Evolutionary conservation across 2,329 filamentous ascomycete genomes (phyloP).

Genomic region (Colletotrichum graminicola): DNA sequence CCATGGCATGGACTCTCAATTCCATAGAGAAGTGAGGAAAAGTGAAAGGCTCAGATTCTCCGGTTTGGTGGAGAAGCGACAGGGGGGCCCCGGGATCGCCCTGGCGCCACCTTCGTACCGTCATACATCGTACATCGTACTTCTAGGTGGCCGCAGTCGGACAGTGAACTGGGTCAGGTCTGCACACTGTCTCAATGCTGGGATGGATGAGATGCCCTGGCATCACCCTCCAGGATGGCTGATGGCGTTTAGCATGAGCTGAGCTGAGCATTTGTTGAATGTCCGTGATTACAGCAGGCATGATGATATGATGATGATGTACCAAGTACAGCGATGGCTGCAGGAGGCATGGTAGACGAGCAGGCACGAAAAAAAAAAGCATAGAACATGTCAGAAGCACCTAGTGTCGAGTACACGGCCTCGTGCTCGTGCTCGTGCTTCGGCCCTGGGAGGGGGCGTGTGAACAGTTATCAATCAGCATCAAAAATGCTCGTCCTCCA

Average conservation of each 20-base stretch:
- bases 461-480: conserved; percentile 36
- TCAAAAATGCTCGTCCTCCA: not conserved
- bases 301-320: not conserved
- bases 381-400: conserved; percentile 8
- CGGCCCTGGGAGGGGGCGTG: not conserved
- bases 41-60: conserved; percentile 21
- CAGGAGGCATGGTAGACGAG: conserved; percentile 4
- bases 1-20: conserved; percentile 10
- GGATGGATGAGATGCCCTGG: no score
- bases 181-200: conserved; percentile 3
- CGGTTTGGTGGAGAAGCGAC: conserved; percentile 15
- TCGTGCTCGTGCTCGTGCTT: not conserved
- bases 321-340: conserved; percentile 13
- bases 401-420: not conserved
- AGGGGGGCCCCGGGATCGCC: conserved; percentile 13
- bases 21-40: conserved; percentile 24
- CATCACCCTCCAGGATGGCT: no score
- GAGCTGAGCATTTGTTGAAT: conserved; percentile 4
- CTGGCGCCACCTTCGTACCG: conserved; percentile 13
- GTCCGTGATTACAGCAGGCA: not conserved
- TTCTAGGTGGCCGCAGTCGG: conserved; percentile 13
- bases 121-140: not conserved
- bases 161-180: conserved; percentile 8
- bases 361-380: conserved; percentile 1
- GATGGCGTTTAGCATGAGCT: not conserved